Evolutionary conservation across 441 rosid species (phyloP).

Genomic region (Corymbia citriodora): DNA sequence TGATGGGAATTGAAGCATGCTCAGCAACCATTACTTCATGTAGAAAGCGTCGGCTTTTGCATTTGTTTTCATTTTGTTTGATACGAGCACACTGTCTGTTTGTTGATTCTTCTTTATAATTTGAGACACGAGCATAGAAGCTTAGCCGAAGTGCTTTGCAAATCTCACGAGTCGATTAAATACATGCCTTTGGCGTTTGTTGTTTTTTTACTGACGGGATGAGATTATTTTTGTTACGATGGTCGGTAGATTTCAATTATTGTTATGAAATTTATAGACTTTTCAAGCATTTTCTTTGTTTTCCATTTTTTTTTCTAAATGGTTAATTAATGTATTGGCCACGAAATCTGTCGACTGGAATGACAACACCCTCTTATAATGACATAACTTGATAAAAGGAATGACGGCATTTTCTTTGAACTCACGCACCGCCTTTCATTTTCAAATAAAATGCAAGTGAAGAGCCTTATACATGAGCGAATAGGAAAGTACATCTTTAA

Average conservation of each 20-base stretch:
- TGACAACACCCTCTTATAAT: too few relatives aligned
- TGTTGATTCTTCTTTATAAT: neutral
- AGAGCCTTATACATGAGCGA: neutral
- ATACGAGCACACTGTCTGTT: neutral
- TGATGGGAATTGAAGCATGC: neutral
- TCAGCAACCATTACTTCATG: neutral
- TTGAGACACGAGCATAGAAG: neutral
- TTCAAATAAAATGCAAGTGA: neutral
- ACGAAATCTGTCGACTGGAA: neutral
- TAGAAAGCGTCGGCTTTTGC: neutral
- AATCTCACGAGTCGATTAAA: neutral
- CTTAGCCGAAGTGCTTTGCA: accelerated
- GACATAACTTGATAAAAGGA: neutral
- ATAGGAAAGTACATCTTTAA: neutral
- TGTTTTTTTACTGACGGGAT: neutral
- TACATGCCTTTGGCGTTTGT: neutral
- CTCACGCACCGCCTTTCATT: neutral
- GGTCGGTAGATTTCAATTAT: neutral
- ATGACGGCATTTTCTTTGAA: neutral
- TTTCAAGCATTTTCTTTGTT: neutral
- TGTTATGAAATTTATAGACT: neutral
- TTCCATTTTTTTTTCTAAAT: neutral
- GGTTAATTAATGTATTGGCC: neutral
- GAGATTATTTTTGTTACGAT: neutral
- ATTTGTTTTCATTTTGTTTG: neutral